phyloP scores from a whole-genome alignment of 192 early-diverging fungal genomes.

The Coemansia sp. region DNA sequence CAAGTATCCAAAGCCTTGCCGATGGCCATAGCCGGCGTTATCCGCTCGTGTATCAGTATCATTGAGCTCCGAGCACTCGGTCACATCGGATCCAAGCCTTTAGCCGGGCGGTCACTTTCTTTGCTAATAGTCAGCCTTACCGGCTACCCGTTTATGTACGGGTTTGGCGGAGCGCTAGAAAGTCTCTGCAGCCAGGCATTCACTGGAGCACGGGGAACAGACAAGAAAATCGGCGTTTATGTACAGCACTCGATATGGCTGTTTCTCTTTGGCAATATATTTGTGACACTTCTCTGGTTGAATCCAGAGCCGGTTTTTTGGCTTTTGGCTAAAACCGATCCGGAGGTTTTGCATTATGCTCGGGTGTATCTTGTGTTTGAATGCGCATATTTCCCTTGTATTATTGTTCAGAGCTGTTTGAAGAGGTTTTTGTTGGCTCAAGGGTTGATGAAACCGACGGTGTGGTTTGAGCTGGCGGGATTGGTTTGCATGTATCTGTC shows the following conservation, averaged over 20 bases:
- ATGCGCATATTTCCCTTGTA: conserved; percentile 75
- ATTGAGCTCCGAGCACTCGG: conserved; percentile 66
- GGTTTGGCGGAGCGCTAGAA: conserved; percentile 73
- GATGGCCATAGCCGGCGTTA: conserved; percentile 61
- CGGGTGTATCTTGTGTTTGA: conserved; percentile 67
- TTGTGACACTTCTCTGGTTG: conserved; percentile 41
- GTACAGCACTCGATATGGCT: conserved; percentile 81
- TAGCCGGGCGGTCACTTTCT: conserved; percentile 70
- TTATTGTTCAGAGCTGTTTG: conserved; percentile 78
- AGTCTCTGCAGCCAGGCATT: conserved; percentile 77
- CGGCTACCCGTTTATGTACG: conserved; percentile 73
- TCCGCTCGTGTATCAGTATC: conserved; percentile 67
- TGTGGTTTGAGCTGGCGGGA: conserved; percentile 72
- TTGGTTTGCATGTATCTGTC: conserved; percentile 71
- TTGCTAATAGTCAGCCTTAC: conserved; percentile 76
- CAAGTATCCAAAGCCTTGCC: conserved; percentile 53
- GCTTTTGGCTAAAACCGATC: conserved; percentile 72
- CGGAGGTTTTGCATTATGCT: conserved; percentile 67
- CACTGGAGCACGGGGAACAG: conserved; percentile 58
- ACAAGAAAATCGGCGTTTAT: conserved; percentile 65
- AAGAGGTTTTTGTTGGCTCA: conserved; percentile 87
- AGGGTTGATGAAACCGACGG: conserved; percentile 85
- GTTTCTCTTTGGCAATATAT: conserved; percentile 52
- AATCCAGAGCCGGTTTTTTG: conserved; percentile 59
- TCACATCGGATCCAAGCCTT: conserved; percentile 61